A percentile compares a stretch with the other conserved stretches of the same genome.
Conservation (phyloP, 2,329 filamentous ascomycete species). For the Didymella lethalis region DNA sequence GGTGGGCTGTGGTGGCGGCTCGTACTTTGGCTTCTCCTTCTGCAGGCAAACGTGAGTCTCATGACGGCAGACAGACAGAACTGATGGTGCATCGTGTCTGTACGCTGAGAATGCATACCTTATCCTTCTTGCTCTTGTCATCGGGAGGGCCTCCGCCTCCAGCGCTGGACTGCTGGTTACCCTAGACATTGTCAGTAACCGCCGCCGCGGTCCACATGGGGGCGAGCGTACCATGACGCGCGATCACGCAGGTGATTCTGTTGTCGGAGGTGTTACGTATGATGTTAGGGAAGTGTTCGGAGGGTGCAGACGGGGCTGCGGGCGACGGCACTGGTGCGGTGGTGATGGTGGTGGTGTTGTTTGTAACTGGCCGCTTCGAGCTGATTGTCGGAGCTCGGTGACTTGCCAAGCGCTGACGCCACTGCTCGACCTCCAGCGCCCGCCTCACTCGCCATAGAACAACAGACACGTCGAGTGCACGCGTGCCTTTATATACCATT, state of each 20-base stretch:
- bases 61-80: slow-evolving; percentile 7
- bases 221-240: slow-evolving; percentile 46
- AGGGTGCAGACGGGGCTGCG: slow-evolving; percentile 20
- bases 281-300: slow-evolving; percentile 1
- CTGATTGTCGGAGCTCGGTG: slow-evolving; percentile 34
- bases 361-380: slow-evolving; percentile 40
- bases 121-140: slow-evolving; percentile 89
- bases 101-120: slow-evolving; percentile 47
- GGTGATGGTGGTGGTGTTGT: slow-evolving; percentile 40
- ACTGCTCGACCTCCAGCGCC: slow-evolving; percentile 31
- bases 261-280: background rate
- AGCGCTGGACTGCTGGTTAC: slow-evolving; percentile 87
- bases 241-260: slow-evolving; percentile 25
- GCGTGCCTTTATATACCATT: slow-evolving; percentile 15
- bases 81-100: background rate
- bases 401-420: slow-evolving; percentile 32
- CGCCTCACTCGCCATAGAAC: slow-evolving; percentile 44
- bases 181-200: slow-evolving; percentile 60
- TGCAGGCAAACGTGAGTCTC: slow-evolving; percentile 51
- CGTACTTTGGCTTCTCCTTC: slow-evolving; percentile 99
- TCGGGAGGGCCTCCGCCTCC: slow-evolving; percentile 74
- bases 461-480: slow-evolving; percentile 45
- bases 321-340: slow-evolving; percentile 26
- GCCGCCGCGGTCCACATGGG: slow-evolving; percentile 29
- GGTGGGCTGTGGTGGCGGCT: slow-evolving; percentile 94